Base-by-base conservation (phyloP, 2,329 filamentous ascomycete genomes). In the Cladophialophora yegresii region DNA sequence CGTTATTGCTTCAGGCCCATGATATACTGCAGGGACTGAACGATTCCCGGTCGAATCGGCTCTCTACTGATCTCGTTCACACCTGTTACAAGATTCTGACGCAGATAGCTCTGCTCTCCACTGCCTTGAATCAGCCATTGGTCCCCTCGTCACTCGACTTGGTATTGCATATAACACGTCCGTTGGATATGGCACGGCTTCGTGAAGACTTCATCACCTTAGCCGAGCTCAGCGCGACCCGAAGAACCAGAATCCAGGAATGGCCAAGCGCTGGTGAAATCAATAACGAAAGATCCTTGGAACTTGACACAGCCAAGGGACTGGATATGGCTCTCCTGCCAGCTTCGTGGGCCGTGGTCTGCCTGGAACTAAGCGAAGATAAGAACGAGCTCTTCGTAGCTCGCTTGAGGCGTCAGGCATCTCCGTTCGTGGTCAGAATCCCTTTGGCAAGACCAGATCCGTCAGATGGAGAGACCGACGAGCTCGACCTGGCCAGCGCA, bases 241-340 rank as follows among this genome's bases (percentile, higher is more conserved):
- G 64, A 20, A 60, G 16, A 3, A 58, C 61, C 20, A 49, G 54
- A 20, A 56, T 62, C 23, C 54, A 66, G 50, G 36, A 57, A 23
- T 63, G 65, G 54, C 62, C 62, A 43, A 33, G 54, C 16, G 16
- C 61, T 16, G n/a, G 23, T 36, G 36, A 10, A 32, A 43, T 54
- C 57, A 47, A 59, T 10, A 8, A 58, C n/a, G 13, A 4, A 12
- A 33, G 13, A 5, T 22, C 13, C 40, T 12, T 28, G 5, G 64
- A 28, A 65, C 71, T 9, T 83, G 88, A 67, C 83, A 87, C 71
- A 16, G 30, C 53, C 77, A 81, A 50, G 81, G 82, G 28, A 96
- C 96, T 72, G 53, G 96, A 92, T 71, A 83, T 97, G 57, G 90
- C 97, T 72, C 89, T 93, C 56, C 87, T 99, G 5, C 96, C 95